Conservation (phyloP, 257 asterid genomes). For the Solanum acaule region DNA sequence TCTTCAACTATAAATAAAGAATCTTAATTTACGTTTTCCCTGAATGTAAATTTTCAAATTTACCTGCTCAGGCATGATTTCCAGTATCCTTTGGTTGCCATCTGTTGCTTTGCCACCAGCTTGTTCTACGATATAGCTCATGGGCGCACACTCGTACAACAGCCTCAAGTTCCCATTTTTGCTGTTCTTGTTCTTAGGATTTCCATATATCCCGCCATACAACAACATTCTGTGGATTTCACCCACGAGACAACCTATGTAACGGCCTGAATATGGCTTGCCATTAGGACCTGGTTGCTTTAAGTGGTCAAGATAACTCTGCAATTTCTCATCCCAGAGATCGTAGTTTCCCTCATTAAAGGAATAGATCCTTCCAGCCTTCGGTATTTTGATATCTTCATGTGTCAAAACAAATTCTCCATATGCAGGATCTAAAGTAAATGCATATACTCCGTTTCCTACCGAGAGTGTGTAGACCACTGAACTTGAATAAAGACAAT, state of each 20-base stretch:
- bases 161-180: slow-evolving; percentile 88
- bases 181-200: slow-evolving; percentile 70
- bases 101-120: slow-evolving; percentile 79
- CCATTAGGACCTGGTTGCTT: slow-evolving; percentile 91
- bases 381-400: slow-evolving; percentile 66
- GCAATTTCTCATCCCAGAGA: slow-evolving; percentile 76
- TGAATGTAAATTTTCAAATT: neutral
- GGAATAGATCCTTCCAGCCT: slow-evolving; percentile 67
- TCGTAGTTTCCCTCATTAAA: slow-evolving; percentile 93
- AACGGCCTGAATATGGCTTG: slow-evolving; percentile 84
- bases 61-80: slow-evolving; percentile 59
- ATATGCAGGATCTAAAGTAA: slow-evolving; percentile 77
- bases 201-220: slow-evolving; percentile 88
- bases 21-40: neutral
- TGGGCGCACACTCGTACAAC: slow-evolving; percentile 92
- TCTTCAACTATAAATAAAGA: neutral
- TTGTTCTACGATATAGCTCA: slow-evolving; percentile 74
- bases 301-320: slow-evolving; percentile 75
- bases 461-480: slow-evolving; percentile 62
- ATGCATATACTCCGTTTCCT: slow-evolving; percentile 75
- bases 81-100: slow-evolving; percentile 52
- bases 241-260: slow-evolving; percentile 88
- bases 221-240: slow-evolving; percentile 76
- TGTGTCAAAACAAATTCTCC: slow-evolving; percentile 87
- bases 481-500: slow-evolving; percentile 95